Evolutionary conservation across 495 filamentous ascomycete species (phyloP).

Genomic region (Tuber magnatum): DNA sequence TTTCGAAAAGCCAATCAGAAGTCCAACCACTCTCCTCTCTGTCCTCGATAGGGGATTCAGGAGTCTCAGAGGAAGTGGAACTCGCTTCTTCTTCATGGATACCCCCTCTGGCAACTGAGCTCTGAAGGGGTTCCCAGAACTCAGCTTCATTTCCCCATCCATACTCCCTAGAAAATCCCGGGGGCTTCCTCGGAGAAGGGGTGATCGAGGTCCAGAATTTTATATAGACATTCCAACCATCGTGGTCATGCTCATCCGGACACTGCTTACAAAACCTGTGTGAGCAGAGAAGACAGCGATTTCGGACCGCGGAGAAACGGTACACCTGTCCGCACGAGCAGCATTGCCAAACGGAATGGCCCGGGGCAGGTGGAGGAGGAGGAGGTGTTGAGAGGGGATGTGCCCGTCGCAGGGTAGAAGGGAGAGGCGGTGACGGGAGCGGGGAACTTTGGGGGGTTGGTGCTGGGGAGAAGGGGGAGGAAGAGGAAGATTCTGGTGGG

Average conservation of each 20-base stretch:
- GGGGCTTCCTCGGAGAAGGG: not conserved
- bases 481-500: constrained; percentile 10
- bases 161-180: not conserved
- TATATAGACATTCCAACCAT: constrained; percentile 29
- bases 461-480: not conserved
- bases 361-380: not conserved
- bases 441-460: not conserved
- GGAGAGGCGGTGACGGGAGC: constrained; percentile 12
- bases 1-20: not conserved
- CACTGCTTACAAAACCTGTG: constrained; percentile 38
- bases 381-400: not conserved
- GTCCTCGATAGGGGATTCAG: not conserved
- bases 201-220: constrained; percentile 21
- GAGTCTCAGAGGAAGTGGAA: not conserved
- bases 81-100: not conserved
- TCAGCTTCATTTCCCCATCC: constrained; percentile 2
- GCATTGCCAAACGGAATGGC: constrained; percentile 37
- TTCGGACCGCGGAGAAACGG: constrained; percentile 34
- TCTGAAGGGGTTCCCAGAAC: not conserved
- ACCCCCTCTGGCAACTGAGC: not conserved
- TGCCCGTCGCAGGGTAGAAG: not conserved
- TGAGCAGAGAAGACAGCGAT: constrained; percentile 38
- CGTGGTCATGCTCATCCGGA: constrained; percentile 31
- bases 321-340: constrained; percentile 27
- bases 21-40: not conserved